Percentiles rank a stretch among this genome's conserved stretches.
Conservation (phyloP, 805 yeast genomes). For the Yarrowia phangngaensis region DNA sequence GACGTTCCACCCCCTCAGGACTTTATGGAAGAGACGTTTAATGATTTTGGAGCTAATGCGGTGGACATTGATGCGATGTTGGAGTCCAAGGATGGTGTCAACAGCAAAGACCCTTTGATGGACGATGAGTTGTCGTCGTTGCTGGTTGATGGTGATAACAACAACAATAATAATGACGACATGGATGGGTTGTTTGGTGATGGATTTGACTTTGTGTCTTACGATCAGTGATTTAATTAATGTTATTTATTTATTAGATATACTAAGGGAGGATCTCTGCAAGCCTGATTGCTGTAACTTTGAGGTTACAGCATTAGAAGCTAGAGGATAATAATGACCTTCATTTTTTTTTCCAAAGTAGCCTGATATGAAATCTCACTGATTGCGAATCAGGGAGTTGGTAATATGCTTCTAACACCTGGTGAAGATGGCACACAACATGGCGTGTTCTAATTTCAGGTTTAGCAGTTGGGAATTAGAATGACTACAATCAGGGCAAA, state of each 20-base stretch:
- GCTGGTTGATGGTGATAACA: constrained; percentile 4
- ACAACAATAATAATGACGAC: constrained; percentile 28
- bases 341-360: too few relatives aligned
- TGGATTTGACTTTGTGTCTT: constrained; percentile 33
- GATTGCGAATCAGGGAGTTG: too few relatives aligned
- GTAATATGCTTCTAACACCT: too few relatives aligned
- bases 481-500: too few relatives aligned
- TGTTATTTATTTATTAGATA: neutral
- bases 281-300: too few relatives aligned
- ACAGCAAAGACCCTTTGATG: constrained; percentile 4
- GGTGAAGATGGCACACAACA: too few relatives aligned
- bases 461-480: too few relatives aligned
- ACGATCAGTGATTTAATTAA: constrained; percentile 6
- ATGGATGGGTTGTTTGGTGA: constrained; percentile 36
- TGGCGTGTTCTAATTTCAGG: too few relatives aligned
- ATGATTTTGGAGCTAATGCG: constrained; percentile 22
- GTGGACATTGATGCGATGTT: constrained; percentile 19
- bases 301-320: too few relatives aligned
- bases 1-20: neutral
- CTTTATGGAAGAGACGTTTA: constrained; percentile 22
- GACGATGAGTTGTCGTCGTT: constrained; percentile 14
- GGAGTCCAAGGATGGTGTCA: constrained; percentile 14
- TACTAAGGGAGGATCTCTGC: too few relatives aligned
- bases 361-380: too few relatives aligned
- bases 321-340: too few relatives aligned